Conservation (phyloP, 768 basidiomycete species). For the Lentinula detonsa region DNA sequence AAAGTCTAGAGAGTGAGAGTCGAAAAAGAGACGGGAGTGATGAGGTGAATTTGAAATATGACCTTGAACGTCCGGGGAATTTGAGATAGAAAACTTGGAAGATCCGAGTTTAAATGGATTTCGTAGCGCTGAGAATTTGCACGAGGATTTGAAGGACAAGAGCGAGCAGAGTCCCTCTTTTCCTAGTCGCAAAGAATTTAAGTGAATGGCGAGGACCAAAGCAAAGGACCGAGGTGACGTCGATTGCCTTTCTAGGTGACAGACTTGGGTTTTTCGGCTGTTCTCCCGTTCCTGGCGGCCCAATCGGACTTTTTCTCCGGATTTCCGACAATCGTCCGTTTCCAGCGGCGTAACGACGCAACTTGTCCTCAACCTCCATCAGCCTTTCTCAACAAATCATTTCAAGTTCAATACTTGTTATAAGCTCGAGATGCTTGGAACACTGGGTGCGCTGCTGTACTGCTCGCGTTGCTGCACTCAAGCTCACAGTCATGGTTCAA, state of each 20-base stretch:
- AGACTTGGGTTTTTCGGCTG: neutral
- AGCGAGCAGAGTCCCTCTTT: too few species aligned
- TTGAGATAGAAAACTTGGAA: neutral
- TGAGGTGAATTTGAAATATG: too few species aligned
- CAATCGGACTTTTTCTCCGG: neutral
- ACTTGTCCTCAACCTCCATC: too few species aligned
- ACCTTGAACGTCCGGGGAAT: neutral
- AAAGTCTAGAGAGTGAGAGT: neutral
- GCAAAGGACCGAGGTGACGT: neutral
- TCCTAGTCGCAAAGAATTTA: too few species aligned
- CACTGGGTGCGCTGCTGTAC: conserved; percentile 32
- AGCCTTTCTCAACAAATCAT: too few species aligned
- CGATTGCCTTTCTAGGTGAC: neutral
- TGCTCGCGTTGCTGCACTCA: neutral
- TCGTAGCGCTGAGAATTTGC: too few species aligned
- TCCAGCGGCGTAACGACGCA: neutral
- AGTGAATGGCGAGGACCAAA: too few species aligned
- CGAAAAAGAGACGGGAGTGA: neutral
- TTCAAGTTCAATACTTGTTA: too few species aligned
- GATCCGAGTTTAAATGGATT: too few species aligned
- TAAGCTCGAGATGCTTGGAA: conserved; percentile 47
- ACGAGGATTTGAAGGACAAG: too few species aligned
- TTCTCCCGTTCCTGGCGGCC: neutral
- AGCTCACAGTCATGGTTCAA: neutral
- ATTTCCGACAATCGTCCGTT: neutral